These are phyloP conservation scores for Thielaviopsis euricoi DNA, from an alignment of 2,329 filamentous ascomycete species.

Conservation along the genomic window DNA sequence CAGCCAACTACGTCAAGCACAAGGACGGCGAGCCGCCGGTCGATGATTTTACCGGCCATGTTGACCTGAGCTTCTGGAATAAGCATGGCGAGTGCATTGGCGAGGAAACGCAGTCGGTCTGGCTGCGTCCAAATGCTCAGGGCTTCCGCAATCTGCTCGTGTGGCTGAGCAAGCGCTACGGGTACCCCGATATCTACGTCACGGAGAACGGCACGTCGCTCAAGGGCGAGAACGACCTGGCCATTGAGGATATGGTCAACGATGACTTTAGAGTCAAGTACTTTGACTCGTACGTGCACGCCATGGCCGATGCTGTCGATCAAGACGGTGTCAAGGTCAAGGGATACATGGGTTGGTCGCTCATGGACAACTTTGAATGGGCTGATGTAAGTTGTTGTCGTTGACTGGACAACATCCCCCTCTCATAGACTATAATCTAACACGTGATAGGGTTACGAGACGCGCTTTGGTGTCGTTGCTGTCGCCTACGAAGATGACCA, in stretches of 20 bases:
- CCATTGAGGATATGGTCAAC: conserved; percentile 52
- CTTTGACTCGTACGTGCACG: conserved; percentile 60
- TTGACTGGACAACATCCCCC: no score
- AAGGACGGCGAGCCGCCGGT: conserved; percentile 40
- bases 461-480: conserved; percentile 67
- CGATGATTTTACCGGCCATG: conserved; percentile 58
- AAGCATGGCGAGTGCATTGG: conserved; percentile 61
- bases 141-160: conserved; percentile 64
- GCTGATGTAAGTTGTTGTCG: conserved; percentile 49
- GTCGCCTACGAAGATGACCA: conserved; percentile 71
- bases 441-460: conserved; percentile 48
- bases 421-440: no score
- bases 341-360: conserved; percentile 73
- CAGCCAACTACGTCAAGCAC: conserved; percentile 71
- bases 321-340: conserved; percentile 63
- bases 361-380: conserved; percentile 87
- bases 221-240: conserved; percentile 65
- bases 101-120: conserved; percentile 64
- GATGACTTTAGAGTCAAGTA: conserved; percentile 73
- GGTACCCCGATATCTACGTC: conserved; percentile 62
- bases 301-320: conserved; percentile 55
- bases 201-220: conserved; percentile 80
- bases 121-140: conserved; percentile 59
- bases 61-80: conserved; percentile 55
- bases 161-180: conserved; percentile 66